Evolutionary conservation across 192 early-diverging fungal genomes (phyloP).

Genomic region (Rhizoclosmatium sp.): DNA sequence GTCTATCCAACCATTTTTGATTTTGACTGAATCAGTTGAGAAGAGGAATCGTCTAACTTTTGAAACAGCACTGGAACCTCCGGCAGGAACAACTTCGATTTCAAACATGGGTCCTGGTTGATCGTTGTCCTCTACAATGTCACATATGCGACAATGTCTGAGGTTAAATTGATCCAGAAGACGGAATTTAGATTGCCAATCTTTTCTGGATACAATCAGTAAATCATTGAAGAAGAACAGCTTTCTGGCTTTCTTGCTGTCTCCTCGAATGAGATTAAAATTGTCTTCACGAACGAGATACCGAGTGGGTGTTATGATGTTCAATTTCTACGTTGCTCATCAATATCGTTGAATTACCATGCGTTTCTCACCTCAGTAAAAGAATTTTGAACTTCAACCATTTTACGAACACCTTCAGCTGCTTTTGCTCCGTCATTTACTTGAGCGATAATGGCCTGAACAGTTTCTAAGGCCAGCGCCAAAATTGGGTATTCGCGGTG

Average conservation of each 20-base stretch:
- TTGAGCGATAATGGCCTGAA: conserved; percentile 54
- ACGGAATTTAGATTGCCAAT: conserved; percentile 62
- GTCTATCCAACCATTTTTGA: conserved; percentile 58
- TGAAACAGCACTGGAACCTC: conserved; percentile 16
- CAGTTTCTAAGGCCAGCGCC: conserved; percentile 49
- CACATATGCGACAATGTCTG: conserved; percentile 52
- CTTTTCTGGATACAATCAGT: conserved; percentile 54
- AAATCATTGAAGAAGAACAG: conserved; percentile 65
- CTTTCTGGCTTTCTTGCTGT: conserved; percentile 49
- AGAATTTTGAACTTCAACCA: conserved; percentile 55
- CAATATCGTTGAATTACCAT: not conserved
- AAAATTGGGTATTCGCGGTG: conserved; percentile 45
- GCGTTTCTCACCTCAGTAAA: conserved; percentile 52
- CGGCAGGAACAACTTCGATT: conserved; percentile 45
- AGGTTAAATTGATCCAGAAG: conserved; percentile 54
- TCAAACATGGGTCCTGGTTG: conserved; percentile 40
- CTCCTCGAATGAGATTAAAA: conserved; percentile 40
- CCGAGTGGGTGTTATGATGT: conserved; percentile 51
- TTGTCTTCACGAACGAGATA: conserved; percentile 60
- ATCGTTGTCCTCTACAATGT: conserved; percentile 50
- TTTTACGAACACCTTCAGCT: conserved; percentile 51
- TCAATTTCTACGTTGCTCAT: conserved; percentile 44
- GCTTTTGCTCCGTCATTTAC: conserved; percentile 58
- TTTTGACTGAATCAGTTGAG: conserved; percentile 28
- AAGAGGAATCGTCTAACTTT: conserved; percentile 52